Evolutionary conservation across 2,329 filamentous ascomycete species (phyloP).

Genomic region (Hypocreales sp.): DNA sequence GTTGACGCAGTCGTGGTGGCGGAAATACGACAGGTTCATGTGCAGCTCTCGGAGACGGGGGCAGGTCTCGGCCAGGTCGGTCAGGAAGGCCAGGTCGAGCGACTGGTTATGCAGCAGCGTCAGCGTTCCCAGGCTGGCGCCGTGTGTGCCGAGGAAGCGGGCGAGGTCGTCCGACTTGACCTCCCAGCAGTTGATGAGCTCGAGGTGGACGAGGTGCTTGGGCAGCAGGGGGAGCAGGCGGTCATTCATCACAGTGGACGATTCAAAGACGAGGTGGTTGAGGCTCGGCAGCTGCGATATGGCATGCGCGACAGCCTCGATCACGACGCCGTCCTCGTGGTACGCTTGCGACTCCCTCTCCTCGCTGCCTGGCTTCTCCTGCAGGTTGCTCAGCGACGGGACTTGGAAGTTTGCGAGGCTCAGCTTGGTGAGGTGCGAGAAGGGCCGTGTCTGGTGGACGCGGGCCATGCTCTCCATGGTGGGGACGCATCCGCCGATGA

Average conservation of each 20-base stretch:
- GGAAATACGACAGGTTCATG: constrained; percentile 69
- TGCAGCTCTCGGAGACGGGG: constrained; percentile 54
- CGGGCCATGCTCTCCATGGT: constrained; percentile 30
- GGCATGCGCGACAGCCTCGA: constrained; percentile 17
- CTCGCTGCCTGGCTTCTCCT: constrained; percentile 14
- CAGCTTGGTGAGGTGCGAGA: constrained; percentile 38
- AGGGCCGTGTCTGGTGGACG: constrained; percentile 40
- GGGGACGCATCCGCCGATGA: constrained; percentile 28
- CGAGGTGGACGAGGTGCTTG: constrained; percentile 46
- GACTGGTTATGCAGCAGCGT: constrained; percentile 66
- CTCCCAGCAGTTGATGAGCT: constrained; percentile 66
- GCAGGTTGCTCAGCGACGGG: constrained; percentile 27
- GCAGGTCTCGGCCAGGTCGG: constrained; percentile 48
- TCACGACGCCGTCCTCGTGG: constrained; percentile 26
- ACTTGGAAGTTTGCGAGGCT: constrained; percentile 50
- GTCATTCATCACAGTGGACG: constrained; percentile 56
- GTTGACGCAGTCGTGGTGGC: constrained; percentile 47
- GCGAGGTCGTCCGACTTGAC: constrained; percentile 51
- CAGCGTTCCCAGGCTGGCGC: constrained; percentile 49
- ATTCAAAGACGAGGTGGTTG: constrained; percentile 55
- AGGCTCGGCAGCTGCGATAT: constrained; percentile 41
- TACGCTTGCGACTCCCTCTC: constrained; percentile 15
- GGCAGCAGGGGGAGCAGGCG: constrained; percentile 56
- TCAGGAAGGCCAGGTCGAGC: constrained; percentile 60
- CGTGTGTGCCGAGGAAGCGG: constrained; percentile 51